These are phyloP conservation scores for Pyronema omphalodes DNA, from an alignment of 495 filamentous ascomycete species.

Conservation along the genomic window DNA sequence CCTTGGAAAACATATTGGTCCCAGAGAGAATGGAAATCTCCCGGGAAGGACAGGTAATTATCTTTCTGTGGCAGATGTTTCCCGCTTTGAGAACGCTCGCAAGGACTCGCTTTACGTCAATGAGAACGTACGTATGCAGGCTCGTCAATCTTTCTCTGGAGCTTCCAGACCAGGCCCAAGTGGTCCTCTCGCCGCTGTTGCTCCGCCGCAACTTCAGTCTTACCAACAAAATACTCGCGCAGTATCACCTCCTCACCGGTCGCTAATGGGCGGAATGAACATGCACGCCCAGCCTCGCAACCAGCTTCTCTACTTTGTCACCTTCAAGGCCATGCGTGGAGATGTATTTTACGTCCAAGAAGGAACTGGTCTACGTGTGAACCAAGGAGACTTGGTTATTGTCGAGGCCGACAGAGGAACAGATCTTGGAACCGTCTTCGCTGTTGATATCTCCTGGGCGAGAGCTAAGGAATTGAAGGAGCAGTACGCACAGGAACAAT, in stretches of 20 bases:
- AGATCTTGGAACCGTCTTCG: slow-evolving; percentile 82
- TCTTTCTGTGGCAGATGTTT: slow-evolving; percentile 16
- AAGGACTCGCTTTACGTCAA: slow-evolving; percentile 21
- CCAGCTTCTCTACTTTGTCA: slow-evolving; percentile 73
- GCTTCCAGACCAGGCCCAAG: slow-evolving; percentile 11
- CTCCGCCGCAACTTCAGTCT: slow-evolving; percentile 28
- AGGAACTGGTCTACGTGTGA: slow-evolving; percentile 78
- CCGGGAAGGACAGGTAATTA: slow-evolving; percentile 15
- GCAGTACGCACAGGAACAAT: slow-evolving; percentile 78
- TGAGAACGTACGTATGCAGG: slow-evolving; percentile 17
- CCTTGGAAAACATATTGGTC: slow-evolving; percentile 14
- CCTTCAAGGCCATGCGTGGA: slow-evolving; percentile 85
- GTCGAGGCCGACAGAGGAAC: slow-evolving; percentile 93
- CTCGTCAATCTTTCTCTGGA: slow-evolving; percentile 13
- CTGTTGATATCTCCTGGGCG: slow-evolving; percentile 64
- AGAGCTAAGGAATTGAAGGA: slow-evolving; percentile 76
- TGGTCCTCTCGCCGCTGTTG: slow-evolving; percentile 14
- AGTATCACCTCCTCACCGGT: slow-evolving; percentile 35
- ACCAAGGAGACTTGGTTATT: slow-evolving; percentile 81
- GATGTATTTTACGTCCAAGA: slow-evolving; percentile 96
- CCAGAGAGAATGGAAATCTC: slow-evolving; percentile 18
- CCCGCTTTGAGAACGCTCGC: slow-evolving; percentile 10
- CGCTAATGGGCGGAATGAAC: slow-evolving; percentile 38
- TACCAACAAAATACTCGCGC: slow-evolving; percentile 38
- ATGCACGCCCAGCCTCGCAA: slow-evolving; percentile 37